Evolutionary conservation across 2,329 filamentous ascomycete species (phyloP).

Genomic region (Fusarium praegraminearum): DNA sequence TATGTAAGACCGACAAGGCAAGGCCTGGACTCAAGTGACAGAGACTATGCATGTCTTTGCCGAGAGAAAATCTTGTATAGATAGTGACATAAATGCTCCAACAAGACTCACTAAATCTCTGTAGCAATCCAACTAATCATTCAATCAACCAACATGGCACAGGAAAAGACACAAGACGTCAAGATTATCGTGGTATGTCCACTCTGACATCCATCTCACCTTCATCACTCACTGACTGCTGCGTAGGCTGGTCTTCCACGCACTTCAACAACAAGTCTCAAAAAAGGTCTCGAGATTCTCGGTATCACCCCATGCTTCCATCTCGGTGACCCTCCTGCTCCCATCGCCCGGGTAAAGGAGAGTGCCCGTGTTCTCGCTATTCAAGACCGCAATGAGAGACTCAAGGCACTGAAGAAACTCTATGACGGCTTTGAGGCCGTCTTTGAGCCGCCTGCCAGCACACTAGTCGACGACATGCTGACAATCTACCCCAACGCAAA

Average conservation of each 20-base stretch:
- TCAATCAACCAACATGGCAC: constrained; percentile 4
- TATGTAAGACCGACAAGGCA: not conserved
- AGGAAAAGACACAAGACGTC: constrained; percentile 3
- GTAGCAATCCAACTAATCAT: not conserved
- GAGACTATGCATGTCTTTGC: not conserved
- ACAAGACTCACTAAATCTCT: not conserved
- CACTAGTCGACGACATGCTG: constrained; percentile 37
- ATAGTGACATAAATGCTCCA: constrained; percentile 3
- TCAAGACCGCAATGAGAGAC: constrained; percentile 28
- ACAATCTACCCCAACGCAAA: constrained; percentile 32
- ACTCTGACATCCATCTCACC: not conserved
- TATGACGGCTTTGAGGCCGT: constrained; percentile 38
- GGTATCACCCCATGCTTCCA: constrained; percentile 35
- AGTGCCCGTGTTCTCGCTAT: constrained; percentile 34
- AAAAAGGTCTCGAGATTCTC: constrained; percentile 36
- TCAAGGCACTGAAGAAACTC: constrained; percentile 31
- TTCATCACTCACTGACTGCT: not conserved
- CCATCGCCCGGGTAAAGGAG: constrained; percentile 32
- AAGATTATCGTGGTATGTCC: constrained; percentile 39
- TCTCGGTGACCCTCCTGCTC: constrained; percentile 36
- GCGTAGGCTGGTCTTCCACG: constrained; percentile 32
- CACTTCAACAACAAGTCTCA: constrained; percentile 38
- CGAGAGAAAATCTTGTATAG: constrained; percentile 8
- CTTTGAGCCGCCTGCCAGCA: constrained; percentile 38
- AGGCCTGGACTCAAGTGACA: not conserved